Evolutionary conservation across 352 stramenopile species (phyloP).

Genomic region (Phytophthora lateralis): DNA sequence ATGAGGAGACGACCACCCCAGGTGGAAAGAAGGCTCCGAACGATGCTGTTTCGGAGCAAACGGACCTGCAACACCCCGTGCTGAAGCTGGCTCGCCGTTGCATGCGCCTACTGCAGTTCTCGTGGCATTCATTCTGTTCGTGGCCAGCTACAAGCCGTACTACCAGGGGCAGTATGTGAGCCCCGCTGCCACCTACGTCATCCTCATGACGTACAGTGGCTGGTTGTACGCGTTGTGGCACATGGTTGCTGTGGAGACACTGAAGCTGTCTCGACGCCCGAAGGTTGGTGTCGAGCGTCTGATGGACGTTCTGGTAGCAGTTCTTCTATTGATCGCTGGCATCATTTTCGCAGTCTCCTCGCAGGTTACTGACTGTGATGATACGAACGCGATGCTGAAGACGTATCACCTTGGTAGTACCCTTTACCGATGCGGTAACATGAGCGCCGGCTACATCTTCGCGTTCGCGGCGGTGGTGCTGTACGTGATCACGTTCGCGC

Average conservation of each 20-base stretch:
- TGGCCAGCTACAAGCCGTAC: conserved; percentile 43
- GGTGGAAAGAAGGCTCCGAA: conserved; percentile 29
- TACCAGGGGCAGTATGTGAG: conserved; percentile 49
- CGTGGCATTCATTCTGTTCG: conserved; percentile 35
- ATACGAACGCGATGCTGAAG: conserved; percentile 35
- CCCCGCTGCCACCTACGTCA: conserved; percentile 46
- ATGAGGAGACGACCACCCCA: conserved; percentile 30
- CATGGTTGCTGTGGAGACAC: conserved; percentile 41
- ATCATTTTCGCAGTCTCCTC: conserved; percentile 39
- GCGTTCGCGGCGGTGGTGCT: conserved; percentile 38
- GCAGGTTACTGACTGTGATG: conserved; percentile 41
- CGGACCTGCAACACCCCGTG: conserved; percentile 32
- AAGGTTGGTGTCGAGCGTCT: conserved; percentile 36
- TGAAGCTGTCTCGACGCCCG: conserved; percentile 45
- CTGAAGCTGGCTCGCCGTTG: conserved; percentile 31
- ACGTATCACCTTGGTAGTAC: conserved; percentile 30
- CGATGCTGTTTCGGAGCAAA: conserved; percentile 9
- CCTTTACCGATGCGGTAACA: conserved; percentile 49
- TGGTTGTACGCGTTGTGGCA: conserved; percentile 53
- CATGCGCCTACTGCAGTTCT: conserved; percentile 39
- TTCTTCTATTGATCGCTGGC: conserved; percentile 35
- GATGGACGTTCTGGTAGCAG: conserved; percentile 40
- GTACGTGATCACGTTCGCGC: conserved; percentile 42
- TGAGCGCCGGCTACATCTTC: conserved; percentile 46
- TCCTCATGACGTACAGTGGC: conserved; percentile 48